Evolutionary conservation across 495 filamentous ascomycete species (phyloP), one percentile per base, ranked within the genome.

Genomic region (Penicillium pulvis): DNA sequence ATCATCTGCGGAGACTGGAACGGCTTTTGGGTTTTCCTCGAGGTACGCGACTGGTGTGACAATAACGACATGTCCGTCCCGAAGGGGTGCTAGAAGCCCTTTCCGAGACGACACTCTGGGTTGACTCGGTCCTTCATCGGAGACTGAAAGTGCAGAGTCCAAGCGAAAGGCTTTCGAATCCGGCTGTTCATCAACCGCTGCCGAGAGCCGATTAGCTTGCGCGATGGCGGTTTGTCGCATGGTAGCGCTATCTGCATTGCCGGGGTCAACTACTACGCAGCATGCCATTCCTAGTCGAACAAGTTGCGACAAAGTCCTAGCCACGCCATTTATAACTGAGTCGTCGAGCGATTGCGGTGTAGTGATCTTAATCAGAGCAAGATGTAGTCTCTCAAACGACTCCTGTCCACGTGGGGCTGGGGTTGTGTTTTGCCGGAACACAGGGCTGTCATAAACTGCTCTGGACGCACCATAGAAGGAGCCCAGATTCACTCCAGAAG

Each of bases 351-450:
- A 68, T 64, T 94, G 86, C 4, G 90, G 88, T 24, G 81, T 81
- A 41, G 87, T 84, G 45, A 98, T 80, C 68, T 96, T 96, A 52
- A 99, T 86, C 56, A 99, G 70, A 11, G 94, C 92, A 33, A 96
- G 75, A 71, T 97, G 92, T 23, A 93, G 72, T 33, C 82, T 79
- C 48, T 76, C 67, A 0, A 61, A 52, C 60, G 64, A 42, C 16
- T 74, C 72, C 31, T 65, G 65, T 20, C 65, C 50, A 59, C 51
- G 71, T 54, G 50, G 72, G 46, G 58, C 78, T 57, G 68, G 74
- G 28, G 65, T 74, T 20, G 73, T 71, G 41, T 79, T 66, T 49
- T 84, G 83, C 4, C 77, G 75, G 66, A 90, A 90, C 10, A 85
- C 79, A 0, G 88, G 86, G 56, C 77, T 86, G 26, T 87, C 75